Conservation (phyloP, 345 rosid species). For the Geranium rotundifolium region DNA sequence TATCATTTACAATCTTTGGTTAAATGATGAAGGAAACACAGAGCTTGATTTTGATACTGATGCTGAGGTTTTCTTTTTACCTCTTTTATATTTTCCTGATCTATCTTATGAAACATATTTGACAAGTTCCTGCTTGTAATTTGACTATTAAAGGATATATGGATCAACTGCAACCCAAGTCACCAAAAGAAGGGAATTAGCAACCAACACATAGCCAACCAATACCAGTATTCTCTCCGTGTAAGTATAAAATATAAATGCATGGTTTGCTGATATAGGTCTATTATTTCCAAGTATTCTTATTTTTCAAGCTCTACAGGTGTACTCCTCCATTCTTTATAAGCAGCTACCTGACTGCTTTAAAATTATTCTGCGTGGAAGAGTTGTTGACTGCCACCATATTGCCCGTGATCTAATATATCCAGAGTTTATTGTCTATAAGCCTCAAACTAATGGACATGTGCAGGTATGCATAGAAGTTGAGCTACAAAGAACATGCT, state of each 20-base stretch:
- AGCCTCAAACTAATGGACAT: constrained; percentile 55
- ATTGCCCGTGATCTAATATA: constrained; percentile 76
- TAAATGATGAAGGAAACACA: constrained; percentile 40
- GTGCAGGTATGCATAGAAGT: constrained; percentile 42
- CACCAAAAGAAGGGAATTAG: constrained; percentile 23
- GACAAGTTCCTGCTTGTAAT: constrained; percentile 25
- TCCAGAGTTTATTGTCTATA: constrained; percentile 71
- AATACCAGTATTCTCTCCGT: constrained; percentile 59
- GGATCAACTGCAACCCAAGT: constrained; percentile 2
- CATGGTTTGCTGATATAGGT: constrained; percentile 1
- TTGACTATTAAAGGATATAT: constrained; percentile 22
- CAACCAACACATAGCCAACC: constrained; percentile 62
- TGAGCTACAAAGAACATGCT: too few relatives aligned
- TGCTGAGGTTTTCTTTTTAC: constrained; percentile 41
- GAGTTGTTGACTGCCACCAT: constrained; percentile 60
- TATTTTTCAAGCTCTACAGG: constrained; percentile 28
- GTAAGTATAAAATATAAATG: constrained; percentile 27
- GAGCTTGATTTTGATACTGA: constrained; percentile 73
- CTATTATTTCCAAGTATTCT: background rate
- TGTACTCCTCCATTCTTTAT: constrained; percentile 73
- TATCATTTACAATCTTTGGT: constrained; percentile 80
- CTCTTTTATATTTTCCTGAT: constrained; percentile 8
- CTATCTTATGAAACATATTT: constrained; percentile 7
- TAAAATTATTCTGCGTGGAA: constrained; percentile 60
- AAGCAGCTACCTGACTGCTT: constrained; percentile 64